These are phyloP conservation scores for Emericellopsis terricola DNA, from an alignment of 495 filamentous ascomycete species.

Conservation along the genomic window DNA sequence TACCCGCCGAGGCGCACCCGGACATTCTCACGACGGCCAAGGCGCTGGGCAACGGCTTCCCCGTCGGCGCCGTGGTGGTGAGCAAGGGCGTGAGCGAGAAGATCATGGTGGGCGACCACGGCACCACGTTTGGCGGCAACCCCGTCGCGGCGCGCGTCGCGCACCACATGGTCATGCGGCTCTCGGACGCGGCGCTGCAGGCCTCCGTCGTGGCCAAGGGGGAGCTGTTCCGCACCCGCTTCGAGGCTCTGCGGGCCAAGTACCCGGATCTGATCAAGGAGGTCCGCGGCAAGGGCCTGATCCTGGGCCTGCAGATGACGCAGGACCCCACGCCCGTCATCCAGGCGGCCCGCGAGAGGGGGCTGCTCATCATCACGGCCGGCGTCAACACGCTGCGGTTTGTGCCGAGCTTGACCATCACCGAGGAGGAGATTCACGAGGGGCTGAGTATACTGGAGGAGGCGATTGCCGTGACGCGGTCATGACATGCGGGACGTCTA, in stretches of 20 bases:
- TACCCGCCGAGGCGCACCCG: constrained; percentile 68
- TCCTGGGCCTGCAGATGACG: constrained; percentile 67
- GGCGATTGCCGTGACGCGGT: constrained; percentile 36
- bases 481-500: too few species aligned
- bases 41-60: constrained; percentile 90
- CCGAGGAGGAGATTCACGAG: constrained; percentile 53
- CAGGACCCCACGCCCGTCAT: constrained; percentile 53
- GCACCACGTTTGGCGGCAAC: constrained; percentile 94
- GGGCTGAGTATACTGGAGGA: constrained; percentile 61
- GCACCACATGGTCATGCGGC: constrained; percentile 60
- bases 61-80: constrained; percentile 82
- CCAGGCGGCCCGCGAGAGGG: constrained; percentile 71
- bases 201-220: constrained; percentile 44
- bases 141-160: constrained; percentile 73
- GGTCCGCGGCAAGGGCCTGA: constrained; percentile 65
- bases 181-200: constrained; percentile 49
- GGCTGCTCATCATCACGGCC: constrained; percentile 77
- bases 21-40: constrained; percentile 91
- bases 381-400: constrained; percentile 79
- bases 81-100: constrained; percentile 56
- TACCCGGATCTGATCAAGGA: constrained; percentile 61
- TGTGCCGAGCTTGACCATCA: constrained; percentile 66
- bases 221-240: constrained; percentile 41
- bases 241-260: constrained; percentile 40
- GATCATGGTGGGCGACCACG: constrained; percentile 86